Evolutionary conservation across 208 protist genomes (phyloP).

Genomic region (Acanthamoeba sp.): DNA sequence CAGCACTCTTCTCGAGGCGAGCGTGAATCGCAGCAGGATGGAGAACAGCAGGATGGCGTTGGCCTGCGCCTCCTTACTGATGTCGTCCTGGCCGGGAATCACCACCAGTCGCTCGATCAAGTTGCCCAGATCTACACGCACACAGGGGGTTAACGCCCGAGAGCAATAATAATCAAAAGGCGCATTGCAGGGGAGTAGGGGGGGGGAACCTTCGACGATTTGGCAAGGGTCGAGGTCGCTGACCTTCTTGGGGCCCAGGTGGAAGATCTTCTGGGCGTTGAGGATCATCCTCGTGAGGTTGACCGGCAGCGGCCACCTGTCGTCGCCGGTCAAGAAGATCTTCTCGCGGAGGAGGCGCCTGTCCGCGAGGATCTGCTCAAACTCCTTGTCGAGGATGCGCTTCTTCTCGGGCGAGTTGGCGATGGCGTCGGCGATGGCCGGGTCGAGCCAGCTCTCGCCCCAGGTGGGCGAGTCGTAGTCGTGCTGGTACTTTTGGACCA

Average conservation of each 20-base stretch:
- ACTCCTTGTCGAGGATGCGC: constrained; percentile 93
- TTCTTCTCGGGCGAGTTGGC: constrained; percentile 88
- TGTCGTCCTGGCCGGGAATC: constrained; percentile 87
- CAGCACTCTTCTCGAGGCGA: constrained; percentile 96
- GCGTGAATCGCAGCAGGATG: constrained; percentile 94
- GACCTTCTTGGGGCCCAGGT: constrained; percentile 32
- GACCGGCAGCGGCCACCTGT: constrained; percentile 89
- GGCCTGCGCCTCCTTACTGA: constrained; percentile 94
- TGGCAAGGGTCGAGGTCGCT: constrained; percentile 4
- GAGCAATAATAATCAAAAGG: no score
- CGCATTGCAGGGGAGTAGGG: constrained; percentile 93
- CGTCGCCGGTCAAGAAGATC: constrained; percentile 80
- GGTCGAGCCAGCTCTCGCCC: constrained; percentile 92
- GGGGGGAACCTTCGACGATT: background rate
- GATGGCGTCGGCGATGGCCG: constrained; percentile 93
- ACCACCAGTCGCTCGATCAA: constrained; percentile 83
- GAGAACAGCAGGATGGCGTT: constrained; percentile 97
- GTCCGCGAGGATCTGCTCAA: constrained; percentile 92
- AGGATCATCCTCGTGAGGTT: constrained; percentile 95
- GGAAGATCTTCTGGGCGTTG: background rate
- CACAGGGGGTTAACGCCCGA: constrained; percentile 95
- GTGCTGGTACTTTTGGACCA: constrained; percentile 59
- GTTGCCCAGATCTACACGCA: constrained; percentile 74
- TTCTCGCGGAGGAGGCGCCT: constrained; percentile 88
- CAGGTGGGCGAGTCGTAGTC: constrained; percentile 64